Evolutionary conservation across 2,329 filamentous ascomycete species (phyloP).

Genomic region (Ceratocystiopsis minuta): DNA sequence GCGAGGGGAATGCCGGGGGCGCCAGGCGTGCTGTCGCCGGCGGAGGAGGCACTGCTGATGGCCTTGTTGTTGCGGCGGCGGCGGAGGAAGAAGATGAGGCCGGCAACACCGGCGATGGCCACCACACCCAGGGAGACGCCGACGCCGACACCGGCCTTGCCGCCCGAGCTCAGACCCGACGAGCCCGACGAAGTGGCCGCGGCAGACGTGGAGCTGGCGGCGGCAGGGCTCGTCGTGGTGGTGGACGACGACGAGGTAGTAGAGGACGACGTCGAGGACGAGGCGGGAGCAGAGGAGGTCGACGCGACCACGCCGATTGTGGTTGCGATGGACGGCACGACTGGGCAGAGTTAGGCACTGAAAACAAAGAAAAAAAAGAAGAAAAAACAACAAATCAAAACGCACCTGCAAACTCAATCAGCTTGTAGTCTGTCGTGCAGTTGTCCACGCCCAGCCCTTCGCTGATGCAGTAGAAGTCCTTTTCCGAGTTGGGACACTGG

Average conservation of each 20-base stretch:
- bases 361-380: neutral
- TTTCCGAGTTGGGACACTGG: conserved; percentile 6
- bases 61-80: conserved; percentile 1
- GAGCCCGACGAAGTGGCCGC: neutral
- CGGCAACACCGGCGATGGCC: neutral
- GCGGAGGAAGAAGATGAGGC: neutral
- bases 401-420: conserved; percentile 8
- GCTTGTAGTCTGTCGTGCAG: conserved; percentile 7
- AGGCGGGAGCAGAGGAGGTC: neutral
- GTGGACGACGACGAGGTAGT: neutral
- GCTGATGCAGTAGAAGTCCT: conserved; percentile 14
- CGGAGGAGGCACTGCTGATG: neutral
- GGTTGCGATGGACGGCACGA: conserved; percentile 5
- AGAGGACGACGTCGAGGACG: neutral
- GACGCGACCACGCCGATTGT: conserved; percentile 9
- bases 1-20: too few species aligned
- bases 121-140: neutral
- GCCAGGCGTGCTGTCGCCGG: neutral
- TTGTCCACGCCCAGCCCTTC: conserved; percentile 2
- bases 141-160: conserved; percentile 2
- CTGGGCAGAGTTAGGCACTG: neutral
- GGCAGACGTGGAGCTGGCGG: too few species aligned
- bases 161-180: neutral
- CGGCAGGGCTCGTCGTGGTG: neutral
- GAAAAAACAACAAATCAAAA: neutral